Conservation (phyloP, 495 filamentous ascomycete genomes). For the Recurvomyces mirabilis region DNA sequence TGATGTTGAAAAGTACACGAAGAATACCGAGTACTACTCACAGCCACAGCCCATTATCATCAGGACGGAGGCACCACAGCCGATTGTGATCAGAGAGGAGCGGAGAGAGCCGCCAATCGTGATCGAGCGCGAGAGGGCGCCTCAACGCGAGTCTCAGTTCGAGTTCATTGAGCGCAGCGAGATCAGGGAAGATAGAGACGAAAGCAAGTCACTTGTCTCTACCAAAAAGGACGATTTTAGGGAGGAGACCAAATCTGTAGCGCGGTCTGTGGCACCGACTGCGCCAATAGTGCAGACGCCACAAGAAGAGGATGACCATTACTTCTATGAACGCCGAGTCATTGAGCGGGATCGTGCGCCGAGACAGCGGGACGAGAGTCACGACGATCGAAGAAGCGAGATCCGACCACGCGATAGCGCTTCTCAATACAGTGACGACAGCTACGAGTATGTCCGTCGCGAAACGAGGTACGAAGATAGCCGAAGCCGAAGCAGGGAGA, state of each 20-base stretch:
- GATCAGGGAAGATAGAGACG: slow-evolving; percentile 30
- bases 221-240: too few relatives aligned
- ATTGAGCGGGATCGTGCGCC: slow-evolving; percentile 35
- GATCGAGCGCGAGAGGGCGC: slow-evolving; percentile 30
- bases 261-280: slow-evolving; percentile 41
- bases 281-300: slow-evolving; percentile 17
- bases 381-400: slow-evolving; percentile 43
- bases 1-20: slow-evolving; percentile 51
- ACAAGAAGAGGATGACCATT: slow-evolving; percentile 46
- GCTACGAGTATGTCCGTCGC: slow-evolving; percentile 20
- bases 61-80: slow-evolving; percentile 42
- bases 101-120: slow-evolving; percentile 53
- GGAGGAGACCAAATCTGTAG: slow-evolving; percentile 42
- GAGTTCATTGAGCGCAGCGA: slow-evolving; percentile 59
- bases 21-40: slow-evolving; percentile 58
- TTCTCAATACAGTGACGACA: slow-evolving; percentile 40
- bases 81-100: slow-evolving; percentile 59
- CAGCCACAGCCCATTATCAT: slow-evolving; percentile 29
- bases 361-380: slow-evolving; percentile 23
- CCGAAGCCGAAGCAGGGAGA: slow-evolving; percentile 26
- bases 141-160: slow-evolving; percentile 49
- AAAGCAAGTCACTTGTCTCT: too few relatives aligned
- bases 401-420: slow-evolving; percentile 48
- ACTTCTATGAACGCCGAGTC: slow-evolving; percentile 53
- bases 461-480: slow-evolving; percentile 20